Conservation (phyloP, 2,329 filamentous ascomycete genomes). For the Ceratocystis huliohia region DNA sequence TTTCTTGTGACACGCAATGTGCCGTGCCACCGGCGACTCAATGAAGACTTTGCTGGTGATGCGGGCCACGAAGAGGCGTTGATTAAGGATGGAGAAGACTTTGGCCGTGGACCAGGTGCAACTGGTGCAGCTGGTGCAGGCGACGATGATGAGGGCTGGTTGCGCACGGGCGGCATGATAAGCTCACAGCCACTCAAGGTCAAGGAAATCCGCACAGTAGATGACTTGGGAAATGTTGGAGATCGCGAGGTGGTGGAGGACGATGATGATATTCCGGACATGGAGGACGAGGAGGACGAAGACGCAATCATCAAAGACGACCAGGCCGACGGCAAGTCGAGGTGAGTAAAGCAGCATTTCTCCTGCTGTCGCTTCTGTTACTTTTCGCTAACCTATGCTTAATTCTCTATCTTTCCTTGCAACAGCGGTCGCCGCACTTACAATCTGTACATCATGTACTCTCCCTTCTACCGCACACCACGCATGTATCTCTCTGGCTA, state of each 20-base stretch:
- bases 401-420: neutral
- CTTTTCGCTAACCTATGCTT: constrained; percentile 19
- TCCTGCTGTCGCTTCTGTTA: neutral
- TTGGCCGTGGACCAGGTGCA: constrained; percentile 30
- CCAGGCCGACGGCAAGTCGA: constrained; percentile 13
- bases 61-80: constrained; percentile 76
- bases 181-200: constrained; percentile 65
- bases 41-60: constrained; percentile 85
- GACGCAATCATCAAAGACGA: constrained; percentile 84
- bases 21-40: constrained; percentile 79
- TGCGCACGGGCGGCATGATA: constrained; percentile 69
- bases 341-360: neutral
- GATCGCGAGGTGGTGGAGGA: constrained; percentile 64
- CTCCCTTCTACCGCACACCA: constrained; percentile 89
- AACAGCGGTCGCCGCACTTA: constrained; percentile 76
- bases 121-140: constrained; percentile 29
- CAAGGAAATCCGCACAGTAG: constrained; percentile 72
- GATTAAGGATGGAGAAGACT: constrained; percentile 64
- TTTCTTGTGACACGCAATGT: constrained; percentile 91
- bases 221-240: constrained; percentile 76
- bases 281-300: constrained; percentile 96
- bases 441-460: constrained; percentile 96
- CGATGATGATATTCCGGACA: constrained; percentile 80
- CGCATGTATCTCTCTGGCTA: constrained; percentile 93
- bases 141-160: constrained; percentile 75